Evolutionary conservation across 2,329 filamentous ascomycete species (phyloP), one percentile per base, ranked within the genome.

Genomic region (Epichloe coenophiala): DNA sequence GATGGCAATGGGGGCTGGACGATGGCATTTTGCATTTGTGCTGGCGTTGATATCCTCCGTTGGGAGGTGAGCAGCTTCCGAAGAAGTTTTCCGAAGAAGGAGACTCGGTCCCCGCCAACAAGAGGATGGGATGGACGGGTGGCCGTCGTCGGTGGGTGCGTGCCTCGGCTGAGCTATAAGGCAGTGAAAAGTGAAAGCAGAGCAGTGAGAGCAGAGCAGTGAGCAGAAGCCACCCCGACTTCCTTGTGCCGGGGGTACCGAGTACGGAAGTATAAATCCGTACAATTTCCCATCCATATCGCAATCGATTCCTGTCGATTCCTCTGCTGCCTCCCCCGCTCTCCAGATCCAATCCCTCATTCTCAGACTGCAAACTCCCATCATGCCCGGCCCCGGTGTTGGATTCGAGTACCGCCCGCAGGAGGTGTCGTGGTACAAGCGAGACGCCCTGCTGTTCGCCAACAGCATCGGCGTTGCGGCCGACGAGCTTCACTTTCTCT

Each of bases 401-500:
- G 88, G 88, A 61, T 89, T 90, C 69, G 80, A 93, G 68, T 95
- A 86, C 66, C 87, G 88, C 52, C 68, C 78, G 45, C 72, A 80
- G 61, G 78, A 84, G 63, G 88, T 95, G 11, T 78, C 83, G 59
- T 96, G 89, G 90, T 69, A 87, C 60, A 89, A 90, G 77, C 81
- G 90, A 57, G 90, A 96, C 73, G 80, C 83, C 37, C 75, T 96
- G 54, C 81, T 97, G 54, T 96, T 96, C 67, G 89, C 90, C 59
- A 84, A 85, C 68, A 91, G 84, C 70, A 91, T 96, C 65, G 90
- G 90, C 51, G 83, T 77, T 63, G 91, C 80, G 12, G 76, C 77
- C n/a, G 83, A 95, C 59, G 90, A 96, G 74, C 80, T 95, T 62
- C 88, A 95, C 65, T 95, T 91, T 65, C 82, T 95, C 70, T 96